Evolutionary conservation across 257 asterid genomes (phyloP).

Genomic region (Solanum lignicaule): DNA sequence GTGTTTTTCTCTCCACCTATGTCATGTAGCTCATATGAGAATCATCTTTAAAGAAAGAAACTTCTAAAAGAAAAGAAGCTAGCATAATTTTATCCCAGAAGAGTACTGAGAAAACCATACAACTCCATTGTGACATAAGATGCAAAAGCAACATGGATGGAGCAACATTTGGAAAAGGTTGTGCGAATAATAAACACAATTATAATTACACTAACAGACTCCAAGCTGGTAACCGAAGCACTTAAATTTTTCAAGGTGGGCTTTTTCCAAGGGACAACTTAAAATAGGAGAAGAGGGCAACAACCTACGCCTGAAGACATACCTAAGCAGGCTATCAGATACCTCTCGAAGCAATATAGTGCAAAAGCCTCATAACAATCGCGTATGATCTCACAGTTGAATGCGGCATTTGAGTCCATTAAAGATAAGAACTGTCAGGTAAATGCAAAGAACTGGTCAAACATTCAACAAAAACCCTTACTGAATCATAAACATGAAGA

Average conservation of each 20-base stretch:
- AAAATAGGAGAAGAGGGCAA: neutral
- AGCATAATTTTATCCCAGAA: neutral
- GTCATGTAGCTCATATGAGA: constrained; percentile 8
- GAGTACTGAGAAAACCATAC: neutral
- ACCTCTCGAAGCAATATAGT: constrained; percentile 94
- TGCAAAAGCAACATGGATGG: neutral
- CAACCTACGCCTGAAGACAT: constrained; percentile 10
- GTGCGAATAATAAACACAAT: neutral
- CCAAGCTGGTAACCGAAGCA: neutral
- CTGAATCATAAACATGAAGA: neutral
- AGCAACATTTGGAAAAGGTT: neutral
- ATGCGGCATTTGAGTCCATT: constrained; percentile 61
- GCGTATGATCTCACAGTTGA: constrained; percentile 75
- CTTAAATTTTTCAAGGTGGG: neutral
- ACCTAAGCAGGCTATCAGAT: constrained; percentile 99
- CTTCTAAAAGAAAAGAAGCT: neutral
- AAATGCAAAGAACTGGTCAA: neutral
- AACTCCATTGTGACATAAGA: neutral
- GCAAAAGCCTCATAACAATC: constrained; percentile 99
- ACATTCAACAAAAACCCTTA: neutral
- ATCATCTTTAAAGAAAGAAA: neutral
- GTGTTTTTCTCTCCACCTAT: constrained; percentile 91
- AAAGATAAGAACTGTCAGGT: constrained; percentile 69
- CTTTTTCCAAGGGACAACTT: neutral
- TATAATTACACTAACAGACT: neutral